Evolutionary conservation across 768 basidiomycete genomes (phyloP), one percentile per base, ranked within the genome.

Genomic region (Podaxis pistillaris): DNA sequence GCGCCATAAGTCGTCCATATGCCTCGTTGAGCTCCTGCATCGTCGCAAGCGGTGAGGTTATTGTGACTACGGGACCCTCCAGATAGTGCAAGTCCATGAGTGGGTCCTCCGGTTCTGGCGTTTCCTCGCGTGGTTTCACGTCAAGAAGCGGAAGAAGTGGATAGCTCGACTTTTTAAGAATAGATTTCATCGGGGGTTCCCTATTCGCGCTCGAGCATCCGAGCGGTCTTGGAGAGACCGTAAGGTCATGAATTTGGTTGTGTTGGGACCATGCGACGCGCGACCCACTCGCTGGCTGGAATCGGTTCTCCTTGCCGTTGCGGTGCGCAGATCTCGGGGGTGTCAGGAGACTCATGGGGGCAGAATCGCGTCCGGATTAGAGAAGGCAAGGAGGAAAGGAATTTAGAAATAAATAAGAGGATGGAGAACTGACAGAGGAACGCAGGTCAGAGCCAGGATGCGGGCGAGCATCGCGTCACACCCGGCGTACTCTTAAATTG

Each of bases 21-120:
- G 87, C 90, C 69, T 90, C 87, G 60, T 88, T 88, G 63, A 91
- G 81, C 62, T 86, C 84, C 56, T 77, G 75, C 51, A 86, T 75
- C 52, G 80, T 76, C 13, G 82, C 73, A 46, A 81, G 75, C 1
- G 73, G 66, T 11, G 81, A 76, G 26, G 90, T 72, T 58, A 94
- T 87, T 54, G 78, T 81, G 2, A 81, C 72, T 2, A 94, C 81
- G 2, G 91, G 87, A 28, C 80, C 76, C n/a, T 80, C 79, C 33
- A 94, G 83, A 70, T 91, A 94, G 19, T 73, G 72, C 12, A 86
- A 74, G 68, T 91, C 79, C 6, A 78, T 78, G 17, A 91, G 79
- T 11, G 90, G 89, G 67, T 87, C 84, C 1, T 75, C 73, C 2
- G 93, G 92, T 68, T 91, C 91, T n/a, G 92, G 93, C 0, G 92